Conservation (phyloP, 164 flowering plant species). For the Magnolia sinica region DNA sequence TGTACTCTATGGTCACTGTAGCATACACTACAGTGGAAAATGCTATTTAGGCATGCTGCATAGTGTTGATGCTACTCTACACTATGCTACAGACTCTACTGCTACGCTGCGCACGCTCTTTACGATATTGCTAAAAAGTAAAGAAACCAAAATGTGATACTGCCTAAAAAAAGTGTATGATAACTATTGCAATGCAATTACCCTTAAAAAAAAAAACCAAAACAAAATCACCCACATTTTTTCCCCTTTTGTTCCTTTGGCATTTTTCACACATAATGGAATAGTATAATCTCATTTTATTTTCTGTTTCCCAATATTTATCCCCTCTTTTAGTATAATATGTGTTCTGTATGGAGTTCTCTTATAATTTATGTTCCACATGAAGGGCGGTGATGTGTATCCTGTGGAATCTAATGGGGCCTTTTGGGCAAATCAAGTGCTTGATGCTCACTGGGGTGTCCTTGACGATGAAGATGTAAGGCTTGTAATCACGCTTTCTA, state of each 20-base stretch:
- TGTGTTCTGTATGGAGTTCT: not conserved
- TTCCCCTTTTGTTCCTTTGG: not conserved
- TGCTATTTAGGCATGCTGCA: too few relatives aligned
- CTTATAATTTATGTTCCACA: not conserved
- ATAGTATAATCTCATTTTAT: not conserved
- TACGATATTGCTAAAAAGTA: too few relatives aligned
- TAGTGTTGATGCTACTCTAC: too few relatives aligned
- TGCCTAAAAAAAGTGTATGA: too few relatives aligned
- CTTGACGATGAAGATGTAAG: conserved; percentile 89
- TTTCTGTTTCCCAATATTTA: not conserved
- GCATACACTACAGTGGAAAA: too few relatives aligned
- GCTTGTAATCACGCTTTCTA: not conserved
- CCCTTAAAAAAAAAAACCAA: too few relatives aligned
- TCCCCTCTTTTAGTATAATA: not conserved
- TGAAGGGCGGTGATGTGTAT: conserved; percentile 93
- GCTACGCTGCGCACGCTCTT: too few relatives aligned
- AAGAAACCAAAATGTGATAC: too few relatives aligned
- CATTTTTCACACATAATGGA: not conserved
- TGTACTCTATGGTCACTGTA: too few relatives aligned
- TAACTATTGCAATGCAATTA: too few relatives aligned
- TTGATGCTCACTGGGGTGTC: conserved; percentile 98
- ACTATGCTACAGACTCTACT: too few relatives aligned
- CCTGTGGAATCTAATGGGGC: conserved; percentile 74
- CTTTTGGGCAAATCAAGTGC: conserved; percentile 53
- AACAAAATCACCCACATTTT: not conserved